These are phyloP conservation scores for Aspergillus sclerotialis DNA, from an alignment of 2,329 filamentous ascomycete genomes.

Conservation along the genomic window DNA sequence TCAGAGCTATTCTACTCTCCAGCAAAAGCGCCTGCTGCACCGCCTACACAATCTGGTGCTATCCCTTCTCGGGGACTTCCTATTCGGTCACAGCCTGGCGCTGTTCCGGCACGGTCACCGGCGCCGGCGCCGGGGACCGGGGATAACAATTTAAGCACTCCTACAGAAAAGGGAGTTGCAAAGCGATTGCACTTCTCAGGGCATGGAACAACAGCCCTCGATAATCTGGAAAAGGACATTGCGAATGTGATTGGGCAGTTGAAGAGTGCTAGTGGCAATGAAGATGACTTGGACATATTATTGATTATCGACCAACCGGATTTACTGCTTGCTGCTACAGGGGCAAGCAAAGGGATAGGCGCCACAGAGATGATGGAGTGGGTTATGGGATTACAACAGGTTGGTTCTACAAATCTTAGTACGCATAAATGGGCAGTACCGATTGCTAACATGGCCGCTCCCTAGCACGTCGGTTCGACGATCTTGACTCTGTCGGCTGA, in stretches of 20 bases:
- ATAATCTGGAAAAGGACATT: conserved; percentile 29
- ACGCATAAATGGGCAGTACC: background rate
- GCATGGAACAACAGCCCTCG: conserved; percentile 22
- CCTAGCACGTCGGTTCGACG: conserved; percentile 56
- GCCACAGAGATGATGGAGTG: conserved; percentile 46
- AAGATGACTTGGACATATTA: conserved; percentile 36
- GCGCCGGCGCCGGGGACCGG: conserved; percentile 7
- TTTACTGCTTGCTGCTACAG: conserved; percentile 54
- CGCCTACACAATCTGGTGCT: conserved; percentile 9
- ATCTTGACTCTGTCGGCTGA: conserved; percentile 67
- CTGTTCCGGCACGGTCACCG: conserved; percentile 14
- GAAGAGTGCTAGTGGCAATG: conserved; percentile 13
- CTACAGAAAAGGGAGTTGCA: conserved; percentile 12
- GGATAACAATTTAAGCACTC: conserved; percentile 7
- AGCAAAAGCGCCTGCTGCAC: conserved; percentile 7
- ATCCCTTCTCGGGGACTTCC: conserved; percentile 17
- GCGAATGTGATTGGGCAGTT: conserved; percentile 23
- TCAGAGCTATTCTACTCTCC: conserved; percentile 46
- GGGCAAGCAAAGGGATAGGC: conserved; percentile 37
- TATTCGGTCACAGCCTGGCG: conserved; percentile 18
- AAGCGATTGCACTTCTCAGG: conserved; percentile 25
- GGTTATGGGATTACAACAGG: conserved; percentile 57
- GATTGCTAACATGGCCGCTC: conserved; percentile 6
- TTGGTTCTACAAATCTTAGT: conserved; percentile 31
- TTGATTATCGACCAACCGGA: conserved; percentile 62